These are phyloP conservation scores for Thielaviopsis musarum DNA, from an alignment of 2,329 filamentous ascomycete genomes.

Conservation along the genomic window DNA sequence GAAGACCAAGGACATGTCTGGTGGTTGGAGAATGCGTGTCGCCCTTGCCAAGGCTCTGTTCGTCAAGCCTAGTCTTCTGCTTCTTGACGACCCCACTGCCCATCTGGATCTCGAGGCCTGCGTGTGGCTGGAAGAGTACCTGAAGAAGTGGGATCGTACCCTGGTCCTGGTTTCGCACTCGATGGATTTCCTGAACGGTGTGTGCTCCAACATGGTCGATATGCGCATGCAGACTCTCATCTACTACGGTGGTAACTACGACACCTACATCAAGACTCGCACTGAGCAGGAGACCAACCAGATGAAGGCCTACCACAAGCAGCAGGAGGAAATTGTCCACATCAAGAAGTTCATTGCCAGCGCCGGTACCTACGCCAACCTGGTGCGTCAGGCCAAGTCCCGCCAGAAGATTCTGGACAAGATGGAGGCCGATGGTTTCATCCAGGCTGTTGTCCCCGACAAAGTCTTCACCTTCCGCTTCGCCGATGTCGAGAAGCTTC, in stretches of 20 bases:
- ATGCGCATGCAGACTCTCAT: constrained; percentile 79
- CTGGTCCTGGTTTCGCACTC: constrained; percentile 94
- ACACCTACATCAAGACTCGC: constrained; percentile 90
- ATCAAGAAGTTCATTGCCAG: constrained; percentile 99
- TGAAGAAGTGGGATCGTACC: constrained; percentile 99
- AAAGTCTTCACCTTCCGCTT: constrained; percentile 95
- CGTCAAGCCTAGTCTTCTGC: constrained; percentile 87
- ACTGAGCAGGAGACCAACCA: constrained; percentile 93
- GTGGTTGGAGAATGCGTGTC: constrained; percentile 99
- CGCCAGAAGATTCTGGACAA: constrained; percentile 99
- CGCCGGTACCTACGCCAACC: constrained; percentile 97
- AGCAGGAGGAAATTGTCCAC: constrained; percentile 96
- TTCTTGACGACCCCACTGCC: constrained; percentile 95
- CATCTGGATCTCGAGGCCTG: constrained; percentile 99
- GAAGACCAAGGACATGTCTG: constrained; percentile 99
- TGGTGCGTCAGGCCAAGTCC: constrained; percentile 97
- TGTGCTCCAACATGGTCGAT: constrained; percentile 96
- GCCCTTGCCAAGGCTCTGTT: constrained; percentile 94
- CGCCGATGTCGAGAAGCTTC: constrained; percentile 97
- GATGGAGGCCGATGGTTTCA: constrained; percentile 99
- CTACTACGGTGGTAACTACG: constrained; percentile 99
- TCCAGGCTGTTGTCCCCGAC: constrained; percentile 74
- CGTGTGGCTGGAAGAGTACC: constrained; percentile 98
- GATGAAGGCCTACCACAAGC: constrained; percentile 97
- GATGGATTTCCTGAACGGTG: constrained; percentile 98